Percentiles rank a stretch among this genome's conserved stretches.
Conservation (phyloP, 257 asterid species). For the Rubia yunnanensis region DNA sequence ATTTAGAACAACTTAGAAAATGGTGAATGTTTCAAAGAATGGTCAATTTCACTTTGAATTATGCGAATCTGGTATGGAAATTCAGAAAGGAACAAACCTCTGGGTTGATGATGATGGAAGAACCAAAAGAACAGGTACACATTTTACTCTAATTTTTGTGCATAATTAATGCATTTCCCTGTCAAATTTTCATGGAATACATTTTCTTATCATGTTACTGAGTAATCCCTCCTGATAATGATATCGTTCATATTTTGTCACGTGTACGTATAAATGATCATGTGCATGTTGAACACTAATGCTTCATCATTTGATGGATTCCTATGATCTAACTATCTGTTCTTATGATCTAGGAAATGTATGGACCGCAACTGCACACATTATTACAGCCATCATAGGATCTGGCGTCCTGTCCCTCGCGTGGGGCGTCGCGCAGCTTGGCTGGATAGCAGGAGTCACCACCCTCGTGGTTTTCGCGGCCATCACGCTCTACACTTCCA, state of each 20-base stretch:
- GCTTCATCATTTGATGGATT: too few species aligned
- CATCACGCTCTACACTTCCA: conserved; percentile 47
- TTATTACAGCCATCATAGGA: conserved; percentile 61
- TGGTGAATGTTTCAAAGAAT: conserved; percentile 26
- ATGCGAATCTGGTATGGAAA: conserved; percentile 32
- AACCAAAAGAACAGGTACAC: conserved; percentile 42
- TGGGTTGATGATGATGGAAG: conserved; percentile 58
- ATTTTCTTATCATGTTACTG: neutral
- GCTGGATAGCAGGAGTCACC: conserved; percentile 55
- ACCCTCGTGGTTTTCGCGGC: conserved; percentile 41
- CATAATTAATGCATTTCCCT: neutral
- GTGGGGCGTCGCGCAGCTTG: conserved; percentile 71
- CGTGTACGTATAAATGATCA: too few species aligned
- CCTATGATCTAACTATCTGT: neutral
- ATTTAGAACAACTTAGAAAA: neutral
- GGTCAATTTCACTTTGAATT: conserved; percentile 21
- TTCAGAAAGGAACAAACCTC: conserved; percentile 30
- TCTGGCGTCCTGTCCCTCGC: conserved; percentile 73
- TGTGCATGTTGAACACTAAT: too few species aligned
- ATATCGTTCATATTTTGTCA: too few species aligned
- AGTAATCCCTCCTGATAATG: neutral
- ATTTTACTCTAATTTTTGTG: neutral
- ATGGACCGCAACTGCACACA: conserved; percentile 76
- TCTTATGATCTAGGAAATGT: conserved; percentile 25
- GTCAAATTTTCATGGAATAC: neutral